Percentiles rank a stretch among this genome's conserved stretches.
Evolutionary conservation across 495 filamentous ascomycete genomes (phyloP).

Genomic region (Penicillium flavigenum): DNA sequence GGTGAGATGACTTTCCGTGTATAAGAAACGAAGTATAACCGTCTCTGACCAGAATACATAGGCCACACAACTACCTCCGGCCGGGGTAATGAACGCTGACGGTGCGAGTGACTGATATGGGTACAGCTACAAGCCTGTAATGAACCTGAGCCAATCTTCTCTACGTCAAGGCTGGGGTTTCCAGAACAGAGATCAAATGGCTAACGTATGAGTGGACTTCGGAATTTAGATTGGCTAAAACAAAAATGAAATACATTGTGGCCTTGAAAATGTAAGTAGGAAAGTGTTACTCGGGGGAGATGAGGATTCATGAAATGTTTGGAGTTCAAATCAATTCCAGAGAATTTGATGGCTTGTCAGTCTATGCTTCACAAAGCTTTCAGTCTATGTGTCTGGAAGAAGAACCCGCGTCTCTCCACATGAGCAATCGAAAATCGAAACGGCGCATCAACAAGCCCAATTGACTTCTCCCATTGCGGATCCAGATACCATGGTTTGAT

Average conservation of each 20-base stretch:
- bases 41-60: neutral
- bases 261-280: neutral
- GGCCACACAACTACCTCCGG: neutral
- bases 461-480: neutral
- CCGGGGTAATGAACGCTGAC: neutral
- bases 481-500: neutral
- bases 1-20: neutral
- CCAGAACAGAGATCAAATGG: neutral
- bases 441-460: neutral
- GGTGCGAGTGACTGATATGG: neutral
- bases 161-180: neutral
- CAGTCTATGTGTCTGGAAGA: too few relatives aligned
- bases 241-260: neutral
- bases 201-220: neutral
- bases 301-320: neutral
- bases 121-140: neutral
- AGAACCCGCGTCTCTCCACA: too few relatives aligned
- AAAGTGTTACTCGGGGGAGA: neutral
- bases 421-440: too few relatives aligned
- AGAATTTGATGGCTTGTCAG: too few relatives aligned
- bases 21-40: neutral
- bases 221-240: neutral
- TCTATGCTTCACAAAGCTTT: too few relatives aligned
- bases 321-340: neutral
- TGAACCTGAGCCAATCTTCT: too few relatives aligned